Conservation (phyloP, 768 basidiomycete species). For the Termitomyces sp. region DNA sequence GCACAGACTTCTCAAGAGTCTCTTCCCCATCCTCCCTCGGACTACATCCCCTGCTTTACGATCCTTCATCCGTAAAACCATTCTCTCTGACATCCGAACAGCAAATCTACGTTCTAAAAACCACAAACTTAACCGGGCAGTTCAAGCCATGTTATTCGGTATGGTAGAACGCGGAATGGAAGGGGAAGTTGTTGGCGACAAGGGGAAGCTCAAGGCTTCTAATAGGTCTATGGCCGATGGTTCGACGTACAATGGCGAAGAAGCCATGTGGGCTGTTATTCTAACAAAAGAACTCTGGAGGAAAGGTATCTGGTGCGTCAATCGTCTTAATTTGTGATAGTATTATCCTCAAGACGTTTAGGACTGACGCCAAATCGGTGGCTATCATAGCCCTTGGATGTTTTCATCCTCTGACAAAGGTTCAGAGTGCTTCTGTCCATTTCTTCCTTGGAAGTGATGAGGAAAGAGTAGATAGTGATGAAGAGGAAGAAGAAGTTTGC, state of each 20-base stretch:
- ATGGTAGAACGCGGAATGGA: conserved; percentile 96
- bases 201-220: conserved; percentile 63
- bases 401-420: conserved; percentile 91
- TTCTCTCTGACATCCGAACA: conserved; percentile 87
- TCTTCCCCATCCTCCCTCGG: conserved; percentile 96
- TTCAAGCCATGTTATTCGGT: conserved; percentile 92
- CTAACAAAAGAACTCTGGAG: conserved; percentile 92
- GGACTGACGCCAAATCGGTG: conserved; percentile 90
- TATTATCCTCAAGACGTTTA: conserved; percentile 23
- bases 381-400: conserved; percentile 89
- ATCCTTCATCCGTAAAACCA: conserved; percentile 86
- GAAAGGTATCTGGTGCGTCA: conserved; percentile 78
- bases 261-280: conserved; percentile 97
- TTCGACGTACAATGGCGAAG: conserved; percentile 57
- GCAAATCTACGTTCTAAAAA: conserved; percentile 88
- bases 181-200: conserved; percentile 76
- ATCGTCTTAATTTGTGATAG: not conserved
- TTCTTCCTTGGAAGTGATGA: conserved; percentile 95
- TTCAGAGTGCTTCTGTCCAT: conserved; percentile 90
- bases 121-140: conserved; percentile 93
- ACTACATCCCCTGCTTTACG: conserved; percentile 85
- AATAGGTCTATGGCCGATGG: conserved; percentile 33
- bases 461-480: conserved; percentile 67
- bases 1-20: conserved; percentile 74
- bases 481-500: conserved; percentile 59